Percentiles rank a stretch among this genome's conserved stretches.
phyloP scores from a whole-genome alignment of 179 eudicot genomes.

The Pouteria campechiana region DNA sequence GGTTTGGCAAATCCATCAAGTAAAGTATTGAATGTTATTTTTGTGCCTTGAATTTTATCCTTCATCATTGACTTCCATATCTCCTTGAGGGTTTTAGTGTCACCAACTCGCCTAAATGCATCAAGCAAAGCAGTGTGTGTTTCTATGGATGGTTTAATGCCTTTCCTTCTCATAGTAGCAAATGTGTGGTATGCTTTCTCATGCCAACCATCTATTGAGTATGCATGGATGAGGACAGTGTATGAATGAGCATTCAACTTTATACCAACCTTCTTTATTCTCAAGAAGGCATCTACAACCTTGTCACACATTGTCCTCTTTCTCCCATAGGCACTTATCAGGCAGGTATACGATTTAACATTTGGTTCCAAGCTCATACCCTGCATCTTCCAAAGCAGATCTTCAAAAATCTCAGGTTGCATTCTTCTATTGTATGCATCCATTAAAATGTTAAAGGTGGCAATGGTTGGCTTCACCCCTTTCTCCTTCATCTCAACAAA shows the following conservation, averaged over 20 bases:
- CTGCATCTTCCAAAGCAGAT: slow-evolving; percentile 66
- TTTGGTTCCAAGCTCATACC: slow-evolving; percentile 44
- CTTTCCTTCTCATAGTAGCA: slow-evolving; percentile 68
- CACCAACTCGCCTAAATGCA: slow-evolving; percentile 90
- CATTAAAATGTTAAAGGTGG: slow-evolving; percentile 72
- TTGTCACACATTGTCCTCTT: slow-evolving; percentile 77
- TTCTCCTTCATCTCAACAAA: slow-evolving; percentile 71
- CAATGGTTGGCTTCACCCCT: slow-evolving; percentile 49
- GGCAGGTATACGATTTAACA: slow-evolving; percentile 73
- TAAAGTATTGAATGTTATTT: slow-evolving; percentile 75
- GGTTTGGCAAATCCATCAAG: slow-evolving; percentile 94
- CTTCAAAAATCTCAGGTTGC: slow-evolving; percentile 84
- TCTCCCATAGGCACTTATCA: slow-evolving; percentile 83
- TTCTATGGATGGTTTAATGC: slow-evolving; percentile 65
- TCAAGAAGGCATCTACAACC: slow-evolving; percentile 87
- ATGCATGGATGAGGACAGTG: slow-evolving; percentile 85
- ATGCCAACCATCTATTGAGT: slow-evolving; percentile 72
- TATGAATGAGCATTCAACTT: slow-evolving; percentile 78
- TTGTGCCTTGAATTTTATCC: slow-evolving; percentile 65
- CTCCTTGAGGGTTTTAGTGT: slow-evolving; percentile 53
- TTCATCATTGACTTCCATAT: slow-evolving; percentile 84
- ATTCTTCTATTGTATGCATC: slow-evolving; percentile 84
- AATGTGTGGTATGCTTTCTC: slow-evolving; percentile 77
- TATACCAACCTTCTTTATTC: slow-evolving; percentile 78
- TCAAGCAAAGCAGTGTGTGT: slow-evolving; percentile 86